Percentiles rank a stretch among this genome's conserved stretches.
Evolutionary conservation across 1,139 yeast species (phyloP).

Genomic region (Blastobotrys buckinghamii): DNA sequence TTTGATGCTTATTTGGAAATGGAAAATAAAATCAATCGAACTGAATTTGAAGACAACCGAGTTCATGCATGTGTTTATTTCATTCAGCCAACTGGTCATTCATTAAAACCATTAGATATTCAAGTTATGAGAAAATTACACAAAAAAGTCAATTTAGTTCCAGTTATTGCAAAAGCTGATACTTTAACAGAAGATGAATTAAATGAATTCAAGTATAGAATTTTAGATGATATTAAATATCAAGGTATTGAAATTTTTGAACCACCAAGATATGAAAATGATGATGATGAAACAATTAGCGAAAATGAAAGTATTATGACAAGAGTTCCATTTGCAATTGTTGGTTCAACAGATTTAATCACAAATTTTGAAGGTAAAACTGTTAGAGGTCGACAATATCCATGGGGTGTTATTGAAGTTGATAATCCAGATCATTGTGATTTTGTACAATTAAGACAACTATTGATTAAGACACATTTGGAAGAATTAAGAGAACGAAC

Average conservation of each 20-base stretch:
- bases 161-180: constrained; percentile 92
- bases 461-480: constrained; percentile 82
- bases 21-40: constrained; percentile 80
- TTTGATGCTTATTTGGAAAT: constrained; percentile 85
- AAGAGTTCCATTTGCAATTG: constrained; percentile 87
- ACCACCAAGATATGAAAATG: constrained; percentile 75
- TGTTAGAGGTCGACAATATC: constrained; percentile 91
- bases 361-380: constrained; percentile 60
- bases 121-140: constrained; percentile 84
- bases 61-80: constrained; percentile 96
- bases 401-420: constrained; percentile 97
- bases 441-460: constrained; percentile 83
- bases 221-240: constrained; percentile 66
- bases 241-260: constrained; percentile 75
- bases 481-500: constrained; percentile 94
- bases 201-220: constrained; percentile 57
- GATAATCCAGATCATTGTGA: constrained; percentile 95
- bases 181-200: constrained; percentile 88
- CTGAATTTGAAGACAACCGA: constrained; percentile 67
- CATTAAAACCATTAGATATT: constrained; percentile 82
- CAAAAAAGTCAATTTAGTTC: constrained; percentile 88
- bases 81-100: constrained; percentile 96
- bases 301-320: constrained; percentile 63
- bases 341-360: constrained; percentile 80
- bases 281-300: constrained; percentile 70